Percentiles rank a stretch among this genome's conserved stretches.
phyloP scores from a whole-genome alignment of 2,329 filamentous ascomycete genomes.

The Colletotrichum sp. region DNA sequence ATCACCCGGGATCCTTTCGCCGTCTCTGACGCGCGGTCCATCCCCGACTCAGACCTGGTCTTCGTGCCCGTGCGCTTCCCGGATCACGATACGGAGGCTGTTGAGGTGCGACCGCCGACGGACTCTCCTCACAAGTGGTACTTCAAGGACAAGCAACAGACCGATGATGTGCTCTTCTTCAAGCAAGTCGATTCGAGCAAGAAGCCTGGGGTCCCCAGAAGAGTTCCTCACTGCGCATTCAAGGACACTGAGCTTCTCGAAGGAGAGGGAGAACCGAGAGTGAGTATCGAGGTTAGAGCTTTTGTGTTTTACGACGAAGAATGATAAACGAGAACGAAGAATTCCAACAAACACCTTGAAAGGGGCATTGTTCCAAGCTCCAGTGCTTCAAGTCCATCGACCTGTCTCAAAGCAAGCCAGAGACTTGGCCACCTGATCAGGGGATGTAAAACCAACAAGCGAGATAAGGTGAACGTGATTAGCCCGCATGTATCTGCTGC shows the following conservation, averaged over 20 bases:
- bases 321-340: neutral
- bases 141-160: constrained; percentile 55
- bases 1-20: constrained; percentile 52
- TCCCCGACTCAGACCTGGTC: constrained; percentile 56
- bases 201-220: constrained; percentile 45
- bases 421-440: neutral
- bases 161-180: constrained; percentile 61
- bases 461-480: neutral
- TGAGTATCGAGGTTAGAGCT: constrained; percentile 74
- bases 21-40: constrained; percentile 55
- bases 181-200: constrained; percentile 69
- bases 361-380: neutral
- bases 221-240: constrained; percentile 58
- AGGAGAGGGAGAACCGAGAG: constrained; percentile 60
- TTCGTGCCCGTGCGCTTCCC: constrained; percentile 28
- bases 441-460: neutral
- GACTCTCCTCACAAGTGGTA: constrained; percentile 54
- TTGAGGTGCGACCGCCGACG: constrained; percentile 52
- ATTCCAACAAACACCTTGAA: neutral
- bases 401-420: neutral
- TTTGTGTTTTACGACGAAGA: constrained; percentile 60
- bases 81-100: constrained; percentile 40
- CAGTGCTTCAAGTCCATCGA: neutral
- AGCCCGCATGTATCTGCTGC: neutral
- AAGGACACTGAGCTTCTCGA: constrained; percentile 48